A percentile compares a stretch with the other conserved stretches of the same genome.
phyloP scores from a whole-genome alignment of 202 grass and related monocot genomes.

The Digitaria exilis region DNA sequence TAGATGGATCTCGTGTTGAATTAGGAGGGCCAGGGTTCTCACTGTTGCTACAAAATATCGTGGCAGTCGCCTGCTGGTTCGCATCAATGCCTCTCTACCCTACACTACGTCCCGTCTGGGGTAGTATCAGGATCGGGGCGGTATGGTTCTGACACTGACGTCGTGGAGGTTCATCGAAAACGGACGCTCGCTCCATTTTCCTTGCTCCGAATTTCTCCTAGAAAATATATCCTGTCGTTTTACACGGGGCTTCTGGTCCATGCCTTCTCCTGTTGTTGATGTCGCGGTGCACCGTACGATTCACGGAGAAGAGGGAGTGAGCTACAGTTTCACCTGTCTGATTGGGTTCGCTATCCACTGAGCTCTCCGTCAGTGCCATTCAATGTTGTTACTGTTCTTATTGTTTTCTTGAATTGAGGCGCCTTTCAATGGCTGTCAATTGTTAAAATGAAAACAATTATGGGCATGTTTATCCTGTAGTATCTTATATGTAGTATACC shows the following conservation, averaged over 20 bases:
- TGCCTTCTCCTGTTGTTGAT: background rate
- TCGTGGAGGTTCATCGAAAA: background rate
- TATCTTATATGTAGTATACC: background rate
- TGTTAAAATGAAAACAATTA: background rate
- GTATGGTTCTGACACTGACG: slow-evolving; percentile 4
- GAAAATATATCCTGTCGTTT: slow-evolving; percentile 2
- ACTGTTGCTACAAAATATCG: slow-evolving; percentile 13
- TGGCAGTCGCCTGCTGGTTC: background rate
- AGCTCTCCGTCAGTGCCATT: background rate
- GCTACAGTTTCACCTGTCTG: background rate
- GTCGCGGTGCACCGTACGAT: background rate
- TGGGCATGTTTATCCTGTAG: background rate
- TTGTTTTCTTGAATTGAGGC: background rate
- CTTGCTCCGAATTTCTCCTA: background rate
- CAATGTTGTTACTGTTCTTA: background rate
- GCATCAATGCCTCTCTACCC: background rate
- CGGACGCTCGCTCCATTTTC: background rate
- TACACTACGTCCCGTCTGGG: background rate
- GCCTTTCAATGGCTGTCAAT: background rate
- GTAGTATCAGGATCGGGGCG: background rate
- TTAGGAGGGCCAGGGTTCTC: background rate
- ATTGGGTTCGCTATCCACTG: background rate
- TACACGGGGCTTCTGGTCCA: background rate
- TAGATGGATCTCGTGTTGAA: background rate
- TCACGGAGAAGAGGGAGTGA: background rate